Conservation (phyloP, 805 yeast species). For the Teunomyces barrocoloradensis region DNA sequence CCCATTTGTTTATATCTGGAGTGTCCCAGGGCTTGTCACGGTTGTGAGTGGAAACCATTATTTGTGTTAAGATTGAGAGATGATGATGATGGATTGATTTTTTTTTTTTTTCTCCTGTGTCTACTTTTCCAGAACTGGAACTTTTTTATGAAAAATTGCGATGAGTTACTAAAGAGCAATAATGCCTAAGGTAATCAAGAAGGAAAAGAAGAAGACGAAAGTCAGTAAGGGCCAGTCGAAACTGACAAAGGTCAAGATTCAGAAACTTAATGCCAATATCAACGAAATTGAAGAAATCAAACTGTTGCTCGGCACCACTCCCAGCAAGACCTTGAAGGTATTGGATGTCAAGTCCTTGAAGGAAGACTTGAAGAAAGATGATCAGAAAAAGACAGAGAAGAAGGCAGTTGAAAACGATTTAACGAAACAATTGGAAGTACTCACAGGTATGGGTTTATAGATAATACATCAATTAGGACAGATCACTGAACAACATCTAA, state of each 20-base stretch:
- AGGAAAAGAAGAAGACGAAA: neutral
- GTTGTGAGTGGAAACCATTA: conserved; percentile 89
- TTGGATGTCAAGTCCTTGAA: conserved; percentile 35
- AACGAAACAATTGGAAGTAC: conserved; percentile 45
- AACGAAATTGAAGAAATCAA: conserved; percentile 21
- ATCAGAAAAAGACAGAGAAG: conserved; percentile 23
- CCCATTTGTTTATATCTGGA: conserved; percentile 92
- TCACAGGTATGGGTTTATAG: conserved; percentile 42
- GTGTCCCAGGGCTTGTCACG: conserved; percentile 98
- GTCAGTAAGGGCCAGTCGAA: conserved; percentile 10
- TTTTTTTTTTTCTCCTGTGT: conserved; percentile 3
- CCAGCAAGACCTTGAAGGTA: conserved; percentile 17
- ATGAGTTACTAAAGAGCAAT: neutral
- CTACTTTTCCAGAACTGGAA: neutral
- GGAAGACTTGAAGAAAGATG: conserved; percentile 41
- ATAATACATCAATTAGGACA: neutral
- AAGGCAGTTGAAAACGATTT: conserved; percentile 41
- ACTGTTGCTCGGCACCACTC: conserved; percentile 12
- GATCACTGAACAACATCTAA: too few species aligned
- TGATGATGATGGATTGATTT: conserved; percentile 2
- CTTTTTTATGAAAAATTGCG: neutral
- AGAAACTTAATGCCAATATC: conserved; percentile 31
- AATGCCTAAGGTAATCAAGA: conserved; percentile 2
- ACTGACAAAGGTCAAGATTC: conserved; percentile 15
- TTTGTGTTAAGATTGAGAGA: neutral